Evolutionary conservation across 2,329 filamentous ascomycete species (phyloP), one percentile per base, ranked within the genome.

Genomic region (Colletotrichum eremochloae): DNA sequence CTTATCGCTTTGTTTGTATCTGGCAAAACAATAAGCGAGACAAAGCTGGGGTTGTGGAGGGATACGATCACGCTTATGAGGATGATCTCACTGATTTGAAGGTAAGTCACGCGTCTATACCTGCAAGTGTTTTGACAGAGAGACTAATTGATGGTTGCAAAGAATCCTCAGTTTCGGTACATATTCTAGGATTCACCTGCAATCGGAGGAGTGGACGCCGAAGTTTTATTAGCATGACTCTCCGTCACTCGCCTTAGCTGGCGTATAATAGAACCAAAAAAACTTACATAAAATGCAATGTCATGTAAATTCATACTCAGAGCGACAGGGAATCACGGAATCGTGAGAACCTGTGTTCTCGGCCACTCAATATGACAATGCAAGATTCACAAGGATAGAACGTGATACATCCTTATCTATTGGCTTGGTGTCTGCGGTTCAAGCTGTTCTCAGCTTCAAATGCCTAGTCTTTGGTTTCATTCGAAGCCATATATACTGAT

Each of bases 1-100:
- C 82, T 0, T 87, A 87, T 74, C 82, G 86, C 4, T 78, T 80
- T 44, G 72, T 86, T 8, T 86, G 85, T 72, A 77, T 84, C 5
- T 48, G 44, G 44, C 44, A 48, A 11, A 48, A 48, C 44, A 48
- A 48, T 3, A 48, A 48, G 20, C 20, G 44, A 48, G 44, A 48
- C 44, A 11, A 12, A 20, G 20, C 20, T 12, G 44, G 44, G 20
- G n/a, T 48, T 11, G 20, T n/a, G 1, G 44, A 48, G 44, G 44
- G 44, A n/a, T 48, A 48, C 20, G 44, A 48, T n/a, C 44, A 48
- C 14, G 44, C 44, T 20, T 48, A 48, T 12, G 20, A 48, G 20
- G 44, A 48, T 24, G 44, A 48, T n/a, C 44, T 48, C 20, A 48
- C 44, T n/a, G 44, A 48, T n/a, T n/a, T 48, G 44, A 48, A 48